These are phyloP conservation scores for Lasiodiplodia gonubiensis DNA, from an alignment of 2,329 filamentous ascomycete genomes.

Conservation along the genomic window DNA sequence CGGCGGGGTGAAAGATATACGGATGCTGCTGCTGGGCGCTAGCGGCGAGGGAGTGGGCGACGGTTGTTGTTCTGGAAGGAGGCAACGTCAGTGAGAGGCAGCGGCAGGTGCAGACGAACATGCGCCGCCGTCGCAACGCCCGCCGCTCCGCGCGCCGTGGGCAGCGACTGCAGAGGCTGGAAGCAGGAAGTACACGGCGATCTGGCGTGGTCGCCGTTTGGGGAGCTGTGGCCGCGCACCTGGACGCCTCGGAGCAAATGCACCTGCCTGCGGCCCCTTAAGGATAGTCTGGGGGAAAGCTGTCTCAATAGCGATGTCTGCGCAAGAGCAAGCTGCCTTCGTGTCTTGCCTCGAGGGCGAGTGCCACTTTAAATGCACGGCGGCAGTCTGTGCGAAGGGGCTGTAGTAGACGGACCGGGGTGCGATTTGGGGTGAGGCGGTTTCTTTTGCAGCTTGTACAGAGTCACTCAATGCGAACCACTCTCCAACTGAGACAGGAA, in stretches of 20 bases:
- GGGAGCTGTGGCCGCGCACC: constrained; percentile 23
- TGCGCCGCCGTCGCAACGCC: constrained; percentile 21
- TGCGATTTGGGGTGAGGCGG: constrained; percentile 24
- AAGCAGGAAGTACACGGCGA: constrained; percentile 15
- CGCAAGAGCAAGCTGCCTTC: constrained; percentile 21
- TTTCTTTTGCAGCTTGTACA: constrained; percentile 30
- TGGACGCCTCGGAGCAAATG: constrained; percentile 8
- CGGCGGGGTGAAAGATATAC: constrained; percentile 33
- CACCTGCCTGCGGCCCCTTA: constrained; percentile 24
- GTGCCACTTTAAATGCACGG: constrained; percentile 30
- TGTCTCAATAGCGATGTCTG: constrained; percentile 29
- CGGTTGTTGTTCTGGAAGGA: constrained; percentile 28
- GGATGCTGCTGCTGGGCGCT: constrained; percentile 32
- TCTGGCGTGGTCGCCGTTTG: constrained; percentile 16
- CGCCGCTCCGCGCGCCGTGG: constrained; percentile 8
- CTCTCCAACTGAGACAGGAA: constrained; percentile 29
- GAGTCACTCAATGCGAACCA: constrained; percentile 30
- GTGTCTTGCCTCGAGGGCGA: constrained; percentile 27
- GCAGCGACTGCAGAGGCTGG: constrained; percentile 13
- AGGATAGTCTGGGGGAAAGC: constrained; percentile 27
- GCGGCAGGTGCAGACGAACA: constrained; percentile 29
- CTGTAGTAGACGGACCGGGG: constrained; percentile 26
- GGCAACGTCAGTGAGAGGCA: constrained; percentile 30
- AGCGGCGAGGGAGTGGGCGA: constrained; percentile 26
- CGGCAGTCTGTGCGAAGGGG: constrained; percentile 29